phyloP scores from a whole-genome alignment of 2,329 filamentous ascomycete species.

The Aspergillus sp. region DNA sequence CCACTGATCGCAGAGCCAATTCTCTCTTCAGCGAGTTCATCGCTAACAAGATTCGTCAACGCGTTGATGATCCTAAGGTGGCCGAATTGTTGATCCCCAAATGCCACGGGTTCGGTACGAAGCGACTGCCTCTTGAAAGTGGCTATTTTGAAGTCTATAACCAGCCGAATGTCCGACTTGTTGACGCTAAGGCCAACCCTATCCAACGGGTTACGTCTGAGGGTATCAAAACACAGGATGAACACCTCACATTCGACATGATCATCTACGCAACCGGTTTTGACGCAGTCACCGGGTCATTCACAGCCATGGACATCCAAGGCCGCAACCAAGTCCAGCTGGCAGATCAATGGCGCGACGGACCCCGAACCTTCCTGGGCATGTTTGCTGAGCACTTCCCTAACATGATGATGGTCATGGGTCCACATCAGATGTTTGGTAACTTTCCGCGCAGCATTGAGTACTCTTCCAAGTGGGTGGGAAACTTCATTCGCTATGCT shows the following conservation, averaged over 20 bases:
- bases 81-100: constrained; percentile 55
- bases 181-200: constrained; percentile 17
- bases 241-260: constrained; percentile 40
- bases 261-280: constrained; percentile 49
- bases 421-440: constrained; percentile 49
- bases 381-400: constrained; percentile 46
- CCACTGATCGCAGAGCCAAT: constrained; percentile 51
- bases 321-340: constrained; percentile 24
- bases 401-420: constrained; percentile 56
- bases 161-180: constrained; percentile 40
- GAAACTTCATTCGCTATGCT: constrained; percentile 28
- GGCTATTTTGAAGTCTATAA: constrained; percentile 54
- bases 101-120: constrained; percentile 56
- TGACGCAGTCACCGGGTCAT: constrained; percentile 43
- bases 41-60: constrained; percentile 51
- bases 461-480: constrained; percentile 42
- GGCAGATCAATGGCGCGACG: constrained; percentile 33
- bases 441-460: constrained; percentile 35
- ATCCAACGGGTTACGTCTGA: constrained; percentile 16
- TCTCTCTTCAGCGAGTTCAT: constrained; percentile 57
- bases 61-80: constrained; percentile 52
- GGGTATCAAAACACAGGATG: constrained; percentile 42
- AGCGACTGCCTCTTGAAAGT: constrained; percentile 51
- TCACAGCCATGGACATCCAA: constrained; percentile 41
- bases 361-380: constrained; percentile 44